Evolutionary conservation across 73 alveolate species (phyloP).

Genomic region (Effrenium voratum): DNA sequence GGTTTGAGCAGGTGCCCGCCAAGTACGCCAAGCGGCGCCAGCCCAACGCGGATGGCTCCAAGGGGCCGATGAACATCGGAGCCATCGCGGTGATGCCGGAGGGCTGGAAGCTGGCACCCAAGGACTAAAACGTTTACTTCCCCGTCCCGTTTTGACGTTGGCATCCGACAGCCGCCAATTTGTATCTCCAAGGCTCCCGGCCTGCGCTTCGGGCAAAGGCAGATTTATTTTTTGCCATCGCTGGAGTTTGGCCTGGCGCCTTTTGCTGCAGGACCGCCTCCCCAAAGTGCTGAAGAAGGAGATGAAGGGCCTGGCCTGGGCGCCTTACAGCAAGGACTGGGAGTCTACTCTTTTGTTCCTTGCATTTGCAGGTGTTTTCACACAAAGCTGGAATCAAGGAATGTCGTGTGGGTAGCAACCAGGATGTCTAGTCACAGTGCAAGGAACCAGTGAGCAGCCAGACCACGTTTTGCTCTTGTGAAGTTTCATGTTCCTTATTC

Average conservation of each 20-base stretch:
- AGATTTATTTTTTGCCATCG: too few relatives aligned
- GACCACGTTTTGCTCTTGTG: too few relatives aligned
- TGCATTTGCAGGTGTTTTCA: too few relatives aligned
- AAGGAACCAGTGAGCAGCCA: too few relatives aligned
- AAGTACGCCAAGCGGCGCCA: conserved; percentile 89
- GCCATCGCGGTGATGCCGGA: conserved; percentile 86
- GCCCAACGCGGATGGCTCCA: conserved; percentile 87
- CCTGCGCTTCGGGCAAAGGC: conserved; percentile 90
- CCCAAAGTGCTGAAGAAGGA: conserved; percentile 93
- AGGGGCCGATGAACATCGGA: conserved; percentile 52
- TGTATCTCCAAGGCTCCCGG: conserved; percentile 78
- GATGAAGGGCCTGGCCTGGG: conserved; percentile 94
- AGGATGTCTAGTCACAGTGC: too few relatives aligned
- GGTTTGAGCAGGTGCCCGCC: conserved; percentile 92
- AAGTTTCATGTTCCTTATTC: too few relatives aligned
- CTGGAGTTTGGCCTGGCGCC: conserved; percentile 83
- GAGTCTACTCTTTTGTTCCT: too few relatives aligned
- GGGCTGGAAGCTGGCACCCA: conserved; percentile 94
- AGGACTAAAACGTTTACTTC: too few relatives aligned
- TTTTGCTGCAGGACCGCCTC: conserved; percentile 87
- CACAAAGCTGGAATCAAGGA: too few relatives aligned
- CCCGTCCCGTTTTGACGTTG: too few relatives aligned
- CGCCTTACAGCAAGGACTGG: conserved; percentile 87
- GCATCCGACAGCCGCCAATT: too few relatives aligned
- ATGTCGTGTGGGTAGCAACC: too few relatives aligned